Conservation (phyloP, 2,329 filamentous ascomycete species). For the Polytolypa hystricis region DNA sequence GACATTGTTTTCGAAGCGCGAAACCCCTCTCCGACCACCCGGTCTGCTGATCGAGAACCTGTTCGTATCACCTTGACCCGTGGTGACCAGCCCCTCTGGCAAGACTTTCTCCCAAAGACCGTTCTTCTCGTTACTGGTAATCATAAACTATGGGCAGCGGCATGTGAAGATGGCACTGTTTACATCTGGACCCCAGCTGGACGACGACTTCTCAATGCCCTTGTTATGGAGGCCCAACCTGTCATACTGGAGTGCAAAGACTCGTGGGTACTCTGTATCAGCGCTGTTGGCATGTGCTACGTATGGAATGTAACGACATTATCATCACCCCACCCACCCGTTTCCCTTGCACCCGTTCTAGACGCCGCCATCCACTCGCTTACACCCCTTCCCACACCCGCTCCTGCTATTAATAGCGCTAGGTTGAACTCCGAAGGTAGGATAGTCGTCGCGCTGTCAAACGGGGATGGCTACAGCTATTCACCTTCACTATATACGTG, state of each 20-base stretch:
- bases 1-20: slow-evolving; percentile 77
- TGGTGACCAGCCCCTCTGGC: slow-evolving; percentile 73
- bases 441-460: slow-evolving; percentile 80
- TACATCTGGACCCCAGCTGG: slow-evolving; percentile 91
- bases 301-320: slow-evolving; percentile 87
- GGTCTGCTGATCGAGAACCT: slow-evolving; percentile 60
- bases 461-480: slow-evolving; percentile 90
- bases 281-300: slow-evolving; percentile 76
- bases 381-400: slow-evolving; percentile 64
- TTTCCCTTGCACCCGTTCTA: slow-evolving; percentile 78
- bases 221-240: slow-evolving; percentile 82
- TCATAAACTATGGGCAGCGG: slow-evolving; percentile 80
- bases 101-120: slow-evolving; percentile 79
- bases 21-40: slow-evolving; percentile 60
- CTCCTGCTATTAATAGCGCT: slow-evolving; percentile 78
- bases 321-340: slow-evolving; percentile 74
- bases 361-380: slow-evolving; percentile 75
- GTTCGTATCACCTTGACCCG: slow-evolving; percentile 73
- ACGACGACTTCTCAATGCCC: slow-evolving; percentile 68
- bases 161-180: slow-evolving; percentile 82
- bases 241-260: slow-evolving; percentile 87
- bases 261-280: slow-evolving; percentile 82
- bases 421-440: slow-evolving; percentile 80
- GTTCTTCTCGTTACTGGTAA: slow-evolving; percentile 88
- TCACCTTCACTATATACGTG: slow-evolving; percentile 75